phyloP scores from a whole-genome alignment of 78 protist genomes.

The Capsaspora owczarzaki region DNA sequence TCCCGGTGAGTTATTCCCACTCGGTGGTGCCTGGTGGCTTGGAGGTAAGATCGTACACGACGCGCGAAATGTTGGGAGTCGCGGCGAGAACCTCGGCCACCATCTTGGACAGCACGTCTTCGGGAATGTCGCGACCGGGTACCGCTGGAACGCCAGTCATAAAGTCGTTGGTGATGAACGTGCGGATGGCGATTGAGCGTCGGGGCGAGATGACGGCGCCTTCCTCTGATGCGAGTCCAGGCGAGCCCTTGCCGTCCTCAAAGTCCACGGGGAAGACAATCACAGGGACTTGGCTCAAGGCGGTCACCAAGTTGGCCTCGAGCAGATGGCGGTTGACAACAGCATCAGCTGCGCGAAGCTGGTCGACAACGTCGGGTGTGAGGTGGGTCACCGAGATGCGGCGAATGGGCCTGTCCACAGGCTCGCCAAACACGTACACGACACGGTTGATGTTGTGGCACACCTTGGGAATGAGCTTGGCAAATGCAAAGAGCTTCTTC shows the following conservation, averaged over 20 bases:
- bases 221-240: conserved; percentile 8
- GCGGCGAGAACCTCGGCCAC: conserved; percentile 6
- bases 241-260: conserved; percentile 21
- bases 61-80: conserved; percentile 51
- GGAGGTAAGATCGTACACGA: conserved; percentile 72
- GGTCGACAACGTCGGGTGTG: conserved; percentile 39
- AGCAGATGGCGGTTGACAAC: conserved; percentile 44
- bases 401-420: conserved; percentile 11
- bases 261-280: conserved; percentile 60
- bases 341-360: conserved; percentile 68
- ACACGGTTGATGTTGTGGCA: conserved; percentile 79
- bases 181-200: conserved; percentile 70
- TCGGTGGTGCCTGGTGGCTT: conserved; percentile 96
- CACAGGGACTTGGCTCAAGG: conserved; percentile 71
- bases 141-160: conserved; percentile 78
- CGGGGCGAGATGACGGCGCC: not conserved
- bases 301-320: conserved; percentile 36
- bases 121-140: conserved; percentile 50
- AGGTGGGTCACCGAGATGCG: conserved; percentile 61
- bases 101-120: conserved; percentile 41
- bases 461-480: conserved; percentile 58
- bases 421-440: conserved; percentile 55
- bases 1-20: conserved; percentile 55
- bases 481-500: conserved; percentile 41
- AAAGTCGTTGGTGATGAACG: conserved; percentile 72